These are phyloP conservation scores for Cryphonectria carpinicola DNA, from an alignment of 2,329 filamentous ascomycete genomes.

Conservation along the genomic window DNA sequence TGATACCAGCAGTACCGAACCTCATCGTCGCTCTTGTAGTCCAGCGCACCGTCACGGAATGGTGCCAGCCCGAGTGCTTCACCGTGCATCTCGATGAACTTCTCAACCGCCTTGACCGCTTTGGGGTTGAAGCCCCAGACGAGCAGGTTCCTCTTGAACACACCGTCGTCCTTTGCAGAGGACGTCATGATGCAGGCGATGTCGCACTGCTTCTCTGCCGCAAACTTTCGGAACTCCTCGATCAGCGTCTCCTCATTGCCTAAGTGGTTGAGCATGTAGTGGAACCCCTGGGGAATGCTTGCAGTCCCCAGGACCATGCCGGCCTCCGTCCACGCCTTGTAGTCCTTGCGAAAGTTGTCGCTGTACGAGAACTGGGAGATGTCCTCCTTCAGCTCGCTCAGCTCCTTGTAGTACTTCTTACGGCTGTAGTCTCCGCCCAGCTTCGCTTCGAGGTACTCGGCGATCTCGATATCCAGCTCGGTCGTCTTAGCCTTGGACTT, in stretches of 20 bases:
- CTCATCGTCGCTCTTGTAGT: slow-evolving; percentile 42
- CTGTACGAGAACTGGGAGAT: slow-evolving; percentile 62
- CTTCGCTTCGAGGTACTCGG: slow-evolving; percentile 59
- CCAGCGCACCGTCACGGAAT: slow-evolving; percentile 56
- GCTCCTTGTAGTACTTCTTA: slow-evolving; percentile 59
- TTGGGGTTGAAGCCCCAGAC: slow-evolving; percentile 63
- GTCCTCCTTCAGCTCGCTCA: slow-evolving; percentile 69
- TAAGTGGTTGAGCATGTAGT: slow-evolving; percentile 61
- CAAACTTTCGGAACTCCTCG: slow-evolving; percentile 54
- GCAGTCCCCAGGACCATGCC: slow-evolving; percentile 67
- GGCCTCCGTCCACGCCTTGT: slow-evolving; percentile 74
- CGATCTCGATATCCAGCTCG: slow-evolving; percentile 43
- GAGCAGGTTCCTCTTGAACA: slow-evolving; percentile 69
- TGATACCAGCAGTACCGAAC: slow-evolving; percentile 71
- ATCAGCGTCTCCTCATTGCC: slow-evolving; percentile 51
- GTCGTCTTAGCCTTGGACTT: slow-evolving; percentile 48
- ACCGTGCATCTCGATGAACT: slow-evolving; percentile 53
- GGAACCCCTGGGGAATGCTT: slow-evolving; percentile 65
- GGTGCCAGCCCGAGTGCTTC: slow-evolving; percentile 59
- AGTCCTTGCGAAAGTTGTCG: slow-evolving; percentile 80
- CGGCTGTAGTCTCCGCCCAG: slow-evolving; percentile 53
- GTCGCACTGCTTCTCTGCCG: slow-evolving; percentile 61
- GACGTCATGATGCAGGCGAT: slow-evolving; percentile 72
- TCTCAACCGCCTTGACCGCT: slow-evolving; percentile 54
- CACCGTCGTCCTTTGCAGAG: slow-evolving; percentile 51